Conservation (phyloP, 192 early-diverging fungal species). For the Linnemannia zychae region DNA sequence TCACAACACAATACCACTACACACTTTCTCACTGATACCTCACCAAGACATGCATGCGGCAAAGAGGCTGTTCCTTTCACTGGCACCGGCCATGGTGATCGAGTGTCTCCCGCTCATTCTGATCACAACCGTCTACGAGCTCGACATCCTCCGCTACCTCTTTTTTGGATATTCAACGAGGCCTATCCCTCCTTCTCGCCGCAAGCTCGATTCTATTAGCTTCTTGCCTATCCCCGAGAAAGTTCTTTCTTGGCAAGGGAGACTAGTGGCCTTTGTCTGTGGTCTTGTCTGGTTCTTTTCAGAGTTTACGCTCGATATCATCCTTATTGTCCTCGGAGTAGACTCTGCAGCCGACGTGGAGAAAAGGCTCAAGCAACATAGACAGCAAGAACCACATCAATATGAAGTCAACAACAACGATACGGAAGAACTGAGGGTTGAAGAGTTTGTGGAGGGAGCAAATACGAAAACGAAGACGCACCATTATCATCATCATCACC, state of each 20-base stretch:
- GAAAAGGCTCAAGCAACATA: background rate
- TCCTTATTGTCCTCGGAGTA: constrained; percentile 10
- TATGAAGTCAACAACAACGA: background rate
- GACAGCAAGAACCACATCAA: too few relatives aligned
- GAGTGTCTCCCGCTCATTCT: constrained; percentile 32
- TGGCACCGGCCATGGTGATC: constrained; percentile 2
- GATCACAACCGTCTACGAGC: constrained; percentile 16
- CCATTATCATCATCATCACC: background rate
- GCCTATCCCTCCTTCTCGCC: constrained; percentile 12
- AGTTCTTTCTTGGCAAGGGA: constrained; percentile 12
- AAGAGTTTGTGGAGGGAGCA: background rate
- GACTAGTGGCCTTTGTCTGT: constrained; percentile 9
- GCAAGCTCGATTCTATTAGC: constrained; percentile 1
- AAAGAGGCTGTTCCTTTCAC: background rate
- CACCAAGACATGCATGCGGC: background rate
- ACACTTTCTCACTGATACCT: background rate
- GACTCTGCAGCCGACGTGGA: background rate
- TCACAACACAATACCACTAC: background rate
- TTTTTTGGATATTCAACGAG: constrained; percentile 13
- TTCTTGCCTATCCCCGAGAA: constrained; percentile 19
- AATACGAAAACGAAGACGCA: background rate
- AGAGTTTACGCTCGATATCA: constrained; percentile 28
- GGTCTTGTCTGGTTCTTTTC: constrained; percentile 29
- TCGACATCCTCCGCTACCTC: constrained; percentile 20
- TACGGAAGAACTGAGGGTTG: background rate